phyloP scores from a whole-genome alignment of 306 rosid species.

The Malus orientalis region DNA sequence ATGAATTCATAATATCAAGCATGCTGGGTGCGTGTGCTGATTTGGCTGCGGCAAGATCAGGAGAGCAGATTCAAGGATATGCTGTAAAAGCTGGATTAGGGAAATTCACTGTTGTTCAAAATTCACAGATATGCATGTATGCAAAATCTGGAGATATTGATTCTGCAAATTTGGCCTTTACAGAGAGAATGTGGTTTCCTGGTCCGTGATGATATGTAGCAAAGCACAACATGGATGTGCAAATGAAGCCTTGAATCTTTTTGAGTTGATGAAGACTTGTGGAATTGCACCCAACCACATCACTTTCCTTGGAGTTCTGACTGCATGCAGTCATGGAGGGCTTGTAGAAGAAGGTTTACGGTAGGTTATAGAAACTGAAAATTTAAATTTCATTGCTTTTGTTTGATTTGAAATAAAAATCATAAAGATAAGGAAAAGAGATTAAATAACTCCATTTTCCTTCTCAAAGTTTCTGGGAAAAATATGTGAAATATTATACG shows the following conservation, averaged over 20 bases:
- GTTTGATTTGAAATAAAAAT: not conserved
- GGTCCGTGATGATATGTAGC: conserved; percentile 53
- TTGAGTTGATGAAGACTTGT: conserved; percentile 35
- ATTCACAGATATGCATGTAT: conserved; percentile 53
- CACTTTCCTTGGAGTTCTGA: conserved; percentile 46
- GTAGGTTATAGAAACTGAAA: not conserved
- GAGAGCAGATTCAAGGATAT: conserved; percentile 46
- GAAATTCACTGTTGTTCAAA: conserved; percentile 34
- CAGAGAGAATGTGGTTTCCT: conserved; percentile 38
- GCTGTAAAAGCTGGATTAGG: conserved; percentile 33
- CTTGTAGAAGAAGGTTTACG: conserved; percentile 42
- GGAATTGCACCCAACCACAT: conserved; percentile 41
- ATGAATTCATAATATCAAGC: conserved; percentile 40
- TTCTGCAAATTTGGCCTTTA: conserved; percentile 33
- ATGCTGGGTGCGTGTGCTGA: conserved; percentile 40
- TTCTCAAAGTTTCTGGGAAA: not conserved
- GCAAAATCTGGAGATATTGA: conserved; percentile 50
- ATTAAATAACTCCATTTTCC: not conserved
- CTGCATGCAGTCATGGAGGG: conserved; percentile 62
- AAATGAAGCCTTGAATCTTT: conserved; percentile 33
- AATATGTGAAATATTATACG: not conserved
- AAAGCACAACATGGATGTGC: conserved; percentile 52
- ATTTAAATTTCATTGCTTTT: not conserved
- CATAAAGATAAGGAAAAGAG: not conserved
- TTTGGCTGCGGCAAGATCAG: conserved; percentile 39